Conservation (phyloP, 2,329 filamentous ascomycete species). For the Ophiocordyceps camponoti-saundersi region DNA sequence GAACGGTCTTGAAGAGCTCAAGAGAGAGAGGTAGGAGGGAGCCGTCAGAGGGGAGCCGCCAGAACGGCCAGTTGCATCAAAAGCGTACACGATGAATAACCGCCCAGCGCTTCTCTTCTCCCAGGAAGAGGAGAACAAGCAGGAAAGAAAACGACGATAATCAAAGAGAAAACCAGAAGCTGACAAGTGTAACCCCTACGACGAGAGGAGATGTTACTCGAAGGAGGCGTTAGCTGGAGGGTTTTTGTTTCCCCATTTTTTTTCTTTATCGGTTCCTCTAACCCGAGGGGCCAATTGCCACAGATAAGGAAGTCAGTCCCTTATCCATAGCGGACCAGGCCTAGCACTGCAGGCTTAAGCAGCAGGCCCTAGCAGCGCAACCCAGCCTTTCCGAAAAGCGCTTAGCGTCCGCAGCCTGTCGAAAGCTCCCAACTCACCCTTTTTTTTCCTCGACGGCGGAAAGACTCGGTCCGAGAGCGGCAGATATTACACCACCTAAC, state of each 20-base stretch:
- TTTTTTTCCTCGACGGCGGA: neutral
- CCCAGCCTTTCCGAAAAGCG: neutral
- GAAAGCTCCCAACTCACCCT: too few species aligned
- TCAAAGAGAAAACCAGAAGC: neutral
- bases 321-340: neutral
- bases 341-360: too few species aligned
- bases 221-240: neutral
- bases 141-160: too few species aligned
- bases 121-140: too few species aligned
- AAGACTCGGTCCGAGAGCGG: neutral
- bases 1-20: too few species aligned
- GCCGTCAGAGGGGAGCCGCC: too few species aligned
- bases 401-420: neutral
- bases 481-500: too few species aligned
- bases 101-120: too few species aligned
- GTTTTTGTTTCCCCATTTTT: neutral
- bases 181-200: neutral
- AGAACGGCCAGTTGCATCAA: too few species aligned
- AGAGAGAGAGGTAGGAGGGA: too few species aligned
- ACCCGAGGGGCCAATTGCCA: neutral
- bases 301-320: neutral
- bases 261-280: neutral
- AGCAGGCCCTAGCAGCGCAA: neutral
- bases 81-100: too few species aligned
- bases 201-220: too few species aligned